A percentile compares a stretch with the other conserved stretches of the same genome.
Conservation (phyloP, 257 asterid genomes). For the Solanum corneliomulleri region DNA sequence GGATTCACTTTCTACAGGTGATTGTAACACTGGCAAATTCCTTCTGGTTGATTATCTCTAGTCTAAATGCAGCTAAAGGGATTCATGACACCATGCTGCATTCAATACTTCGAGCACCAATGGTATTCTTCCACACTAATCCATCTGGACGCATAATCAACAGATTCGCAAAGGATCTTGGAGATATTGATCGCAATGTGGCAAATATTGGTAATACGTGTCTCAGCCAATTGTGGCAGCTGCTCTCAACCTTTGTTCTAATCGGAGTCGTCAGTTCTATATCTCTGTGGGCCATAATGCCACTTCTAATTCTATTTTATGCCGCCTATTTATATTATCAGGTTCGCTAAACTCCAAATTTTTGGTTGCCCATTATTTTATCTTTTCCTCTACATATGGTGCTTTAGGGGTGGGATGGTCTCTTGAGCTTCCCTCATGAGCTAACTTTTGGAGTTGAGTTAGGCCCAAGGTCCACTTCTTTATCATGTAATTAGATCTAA, state of each 20-base stretch:
- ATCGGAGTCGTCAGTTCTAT: constrained; percentile 63
- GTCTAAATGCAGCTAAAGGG: constrained; percentile 58
- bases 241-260: constrained; percentile 61
- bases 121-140: constrained; percentile 82
- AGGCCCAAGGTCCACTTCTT: background rate
- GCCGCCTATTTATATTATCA: constrained; percentile 65
- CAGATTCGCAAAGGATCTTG: constrained; percentile 63
- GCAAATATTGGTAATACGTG: constrained; percentile 36
- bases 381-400: background rate
- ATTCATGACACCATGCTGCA: constrained; percentile 66
- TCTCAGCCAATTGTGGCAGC: constrained; percentile 60
- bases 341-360: constrained; percentile 15
- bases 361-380: background rate
- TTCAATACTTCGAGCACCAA: constrained; percentile 69
- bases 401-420: background rate
- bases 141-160: constrained; percentile 76
- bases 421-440: background rate
- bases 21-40: constrained; percentile 65
- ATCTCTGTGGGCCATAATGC: constrained; percentile 76
- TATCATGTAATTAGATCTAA: background rate
- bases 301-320: constrained; percentile 60
- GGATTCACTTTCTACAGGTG: constrained; percentile 36
- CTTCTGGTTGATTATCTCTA: constrained; percentile 68
- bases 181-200: constrained; percentile 68
- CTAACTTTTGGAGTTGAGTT: background rate